Base-by-base conservation (phyloP, 2,329 filamentous ascomycete genomes). In the Hypoxylon sp. region DNA sequence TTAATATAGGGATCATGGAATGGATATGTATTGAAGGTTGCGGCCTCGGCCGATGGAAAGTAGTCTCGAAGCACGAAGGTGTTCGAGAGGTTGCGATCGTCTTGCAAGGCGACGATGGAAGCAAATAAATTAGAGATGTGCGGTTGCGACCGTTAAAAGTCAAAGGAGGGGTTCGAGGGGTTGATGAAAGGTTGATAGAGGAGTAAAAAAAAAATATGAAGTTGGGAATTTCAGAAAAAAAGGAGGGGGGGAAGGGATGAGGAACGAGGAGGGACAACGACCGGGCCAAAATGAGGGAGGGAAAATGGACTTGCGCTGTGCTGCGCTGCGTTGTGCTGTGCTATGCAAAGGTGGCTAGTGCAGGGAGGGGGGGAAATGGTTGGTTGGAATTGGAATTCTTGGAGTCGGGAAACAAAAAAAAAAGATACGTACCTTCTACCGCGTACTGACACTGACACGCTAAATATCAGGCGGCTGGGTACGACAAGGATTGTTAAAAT, bases 1-100 rank as follows among this genome's bases (percentile, higher is more conserved):
- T 71, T 68, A 71, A 61, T 75, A 70, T 71, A 68, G 66, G 79
- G 73, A 74, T 84, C 83, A 86, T 86, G 72, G 75, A 74, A 75
- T 63, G 67, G 63, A 66, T 67, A 71, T 67, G 59, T 64, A 50
- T 67, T 63, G 68, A 67, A 64, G 62, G 67, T 63, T 72, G 63
- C 64, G 69, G 66, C 67, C 72, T 69, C 68, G 62, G 64, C 65
- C 66, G 57, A n/a, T 43, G 40, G 36, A 47, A 31, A 55, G n/a
- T 60, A 46, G 46, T 63, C 63, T 64, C 63, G 63, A 68, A 65
- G 63, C 64, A 57, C 61, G 36, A 32, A 41, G 45, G 62, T 69
- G 66, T 63, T 59, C 59, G 64, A 67, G 63, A 63, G 50, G 49
- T 36, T 63, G 67, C 66, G 63, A 58, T 59, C 61, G 65, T 65